Percentiles rank a stretch among this genome's conserved stretches.
Evolutionary conservation across 2,329 filamentous ascomycete genomes (phyloP).

Genomic region (Aulographum hederae): DNA sequence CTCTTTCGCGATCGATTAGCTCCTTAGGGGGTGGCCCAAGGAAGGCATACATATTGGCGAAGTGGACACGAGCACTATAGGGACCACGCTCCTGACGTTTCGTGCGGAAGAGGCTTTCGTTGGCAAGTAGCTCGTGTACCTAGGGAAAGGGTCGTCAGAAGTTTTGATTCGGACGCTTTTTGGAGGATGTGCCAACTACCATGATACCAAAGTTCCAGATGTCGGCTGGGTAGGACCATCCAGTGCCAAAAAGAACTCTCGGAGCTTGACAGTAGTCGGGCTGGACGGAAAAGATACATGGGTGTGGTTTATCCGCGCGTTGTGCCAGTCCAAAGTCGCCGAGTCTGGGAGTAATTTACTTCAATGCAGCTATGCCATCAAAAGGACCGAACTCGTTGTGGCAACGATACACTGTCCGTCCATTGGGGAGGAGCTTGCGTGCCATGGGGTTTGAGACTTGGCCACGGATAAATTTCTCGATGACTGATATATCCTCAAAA

Average conservation of each 20-base stretch:
- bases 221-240: conserved; percentile 11
- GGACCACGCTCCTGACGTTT: conserved; percentile 2
- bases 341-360: conserved; percentile 11
- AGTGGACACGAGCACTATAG: background rate
- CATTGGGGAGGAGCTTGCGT: conserved; percentile 8
- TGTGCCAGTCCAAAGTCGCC: conserved; percentile 10
- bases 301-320: background rate
- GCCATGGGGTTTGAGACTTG: conserved; percentile 8
- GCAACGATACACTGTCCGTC: conserved; percentile 7
- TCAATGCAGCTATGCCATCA: conserved; percentile 5
- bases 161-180: too few relatives aligned
- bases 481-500: conserved; percentile 9
- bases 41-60: conserved; percentile 1
- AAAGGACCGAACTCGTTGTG: conserved; percentile 3
- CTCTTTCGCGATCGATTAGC: conserved; percentile 1
- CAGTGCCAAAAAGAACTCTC: conserved; percentile 10
- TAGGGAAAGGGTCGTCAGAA: conserved; percentile 1
- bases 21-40: conserved; percentile 1
- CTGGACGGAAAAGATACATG: conserved; percentile 8
- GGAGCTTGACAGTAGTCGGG: conserved; percentile 10
- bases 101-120: conserved; percentile 8
- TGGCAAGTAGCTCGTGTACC: conserved; percentile 11
- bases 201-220: conserved; percentile 12
- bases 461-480: conserved; percentile 6
- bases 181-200: conserved; percentile 7